A percentile compares a stretch with the other conserved stretches of the same genome.
These are phyloP conservation scores for Centaurea solstitialis DNA, from an alignment of 129 eudicot species.

Conservation along the genomic window DNA sequence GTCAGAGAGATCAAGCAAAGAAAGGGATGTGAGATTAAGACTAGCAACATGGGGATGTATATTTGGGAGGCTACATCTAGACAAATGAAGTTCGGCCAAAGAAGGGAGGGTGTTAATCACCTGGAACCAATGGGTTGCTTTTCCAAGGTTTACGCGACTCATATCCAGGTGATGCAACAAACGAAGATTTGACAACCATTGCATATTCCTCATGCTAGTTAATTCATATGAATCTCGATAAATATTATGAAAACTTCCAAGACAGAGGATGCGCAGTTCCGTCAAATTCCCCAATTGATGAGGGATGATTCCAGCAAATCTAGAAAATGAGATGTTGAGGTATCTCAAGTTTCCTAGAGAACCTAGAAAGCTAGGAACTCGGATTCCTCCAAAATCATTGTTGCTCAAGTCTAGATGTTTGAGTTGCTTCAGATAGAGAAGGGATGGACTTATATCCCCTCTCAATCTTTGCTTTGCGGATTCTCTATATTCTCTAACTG, in stretches of 20 bases:
- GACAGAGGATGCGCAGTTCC: not conserved
- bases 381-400: too few relatives aligned
- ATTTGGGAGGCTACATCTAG: not conserved
- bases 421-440: slow-evolving; percentile 7
- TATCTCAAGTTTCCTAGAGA: too few relatives aligned
- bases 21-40: not conserved
- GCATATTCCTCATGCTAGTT: too few relatives aligned
- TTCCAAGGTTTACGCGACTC: not conserved
- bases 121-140: too few relatives aligned
- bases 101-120: not conserved
- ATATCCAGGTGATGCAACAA: not conserved
- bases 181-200: too few relatives aligned
- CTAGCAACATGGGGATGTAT: not conserved
- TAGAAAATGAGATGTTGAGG: too few relatives aligned
- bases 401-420: slow-evolving; percentile 12
- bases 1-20: too few relatives aligned
- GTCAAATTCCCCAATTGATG: slow-evolving; percentile 13
- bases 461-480: not conserved
- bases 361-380: too few relatives aligned
- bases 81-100: not conserved
- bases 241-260: too few relatives aligned
- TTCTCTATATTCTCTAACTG: not conserved
- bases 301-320: not conserved
- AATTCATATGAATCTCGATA: too few relatives aligned
- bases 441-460: slow-evolving; percentile 15